phyloP scores from a whole-genome alignment of 768 basidiomycete genomes.

The Russula sp. region DNA sequence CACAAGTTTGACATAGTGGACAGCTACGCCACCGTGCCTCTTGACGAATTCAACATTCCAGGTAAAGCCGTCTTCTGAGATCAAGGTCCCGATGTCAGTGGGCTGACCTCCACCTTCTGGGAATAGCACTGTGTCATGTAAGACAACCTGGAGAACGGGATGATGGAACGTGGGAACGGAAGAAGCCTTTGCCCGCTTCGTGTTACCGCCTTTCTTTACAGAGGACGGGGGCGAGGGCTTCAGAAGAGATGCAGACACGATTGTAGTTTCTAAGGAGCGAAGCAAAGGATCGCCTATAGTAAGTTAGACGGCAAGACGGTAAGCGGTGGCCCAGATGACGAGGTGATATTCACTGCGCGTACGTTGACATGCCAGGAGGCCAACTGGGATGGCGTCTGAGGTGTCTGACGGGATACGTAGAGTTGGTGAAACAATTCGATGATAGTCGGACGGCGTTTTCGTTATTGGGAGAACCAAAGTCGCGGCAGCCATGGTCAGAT shows the following conservation, averaged over 20 bases:
- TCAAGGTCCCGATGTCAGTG: slow-evolving; percentile 60
- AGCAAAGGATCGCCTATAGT: slow-evolving; percentile 67
- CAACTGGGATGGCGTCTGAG: slow-evolving; percentile 56
- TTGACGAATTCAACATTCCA: slow-evolving; percentile 64
- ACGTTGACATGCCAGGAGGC: slow-evolving; percentile 78
- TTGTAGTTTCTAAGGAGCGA: slow-evolving; percentile 48
- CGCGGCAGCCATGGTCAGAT: slow-evolving; percentile 36
- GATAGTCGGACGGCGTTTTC: slow-evolving; percentile 53
- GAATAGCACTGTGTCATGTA: slow-evolving; percentile 75
- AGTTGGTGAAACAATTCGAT: slow-evolving; percentile 55
- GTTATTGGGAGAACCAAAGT: slow-evolving; percentile 37
- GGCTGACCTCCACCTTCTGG: slow-evolving; percentile 84
- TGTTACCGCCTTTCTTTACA: slow-evolving; percentile 38
- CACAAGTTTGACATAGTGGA: slow-evolving; percentile 60
- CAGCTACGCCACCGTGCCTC: slow-evolving; percentile 64
- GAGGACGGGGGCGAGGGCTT: slow-evolving; percentile 37
- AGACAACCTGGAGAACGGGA: slow-evolving; percentile 56
- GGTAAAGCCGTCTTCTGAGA: slow-evolving; percentile 36
- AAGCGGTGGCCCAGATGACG: background rate
- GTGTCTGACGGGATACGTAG: slow-evolving; percentile 43
- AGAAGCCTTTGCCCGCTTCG: slow-evolving; percentile 54
- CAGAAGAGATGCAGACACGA: slow-evolving; percentile 46
- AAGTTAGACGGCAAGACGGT: slow-evolving; percentile 8
- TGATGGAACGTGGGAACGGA: slow-evolving; percentile 39
- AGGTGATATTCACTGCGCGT: slow-evolving; percentile 23